Base-by-base conservation (phyloP, 208 protist species). In the Wallacemonas sp. region DNA sequence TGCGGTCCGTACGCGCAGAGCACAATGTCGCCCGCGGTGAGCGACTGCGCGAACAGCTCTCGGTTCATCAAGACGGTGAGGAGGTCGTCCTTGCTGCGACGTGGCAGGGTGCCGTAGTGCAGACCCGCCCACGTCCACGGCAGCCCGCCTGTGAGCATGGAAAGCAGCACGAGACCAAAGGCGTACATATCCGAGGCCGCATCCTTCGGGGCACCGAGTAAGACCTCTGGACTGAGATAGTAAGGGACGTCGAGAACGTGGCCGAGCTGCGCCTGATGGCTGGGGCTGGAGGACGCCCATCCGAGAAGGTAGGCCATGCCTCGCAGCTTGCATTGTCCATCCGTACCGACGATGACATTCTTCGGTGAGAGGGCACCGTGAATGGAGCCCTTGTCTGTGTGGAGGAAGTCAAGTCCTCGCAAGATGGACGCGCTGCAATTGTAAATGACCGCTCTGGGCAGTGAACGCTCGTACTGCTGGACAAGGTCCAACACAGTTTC, bases 381-480 rank as follows among this genome's bases (percentile, higher is more conserved):
- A 30, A 79, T 64, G 32, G 78, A 38, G 38, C 71, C 70, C 12
- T 55, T 61, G 27, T 34, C 62, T 19, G 19, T 65, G 59, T 87
- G 81, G 58, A 87, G 60, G 52, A 79, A 76, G 15, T 87, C 71
- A 29, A 87, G 54, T n/a, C 60, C 73, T 21, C 72, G 70, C 26
- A 83, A 68, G 29, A 72, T 63, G 33, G 73, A 64, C 3, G 77
- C 73, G n/a, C 69, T 66, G 66, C 63, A 87, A 33, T 66, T 58
- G 19, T 69, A 67, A 17, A 74, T 54, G 2, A 71, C 53, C 8
- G 52, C 59, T 10, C 65, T 50, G 6, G 76, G 67, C 2, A 87
- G 57, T 3, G 59, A 36, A n/a, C 68, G 59, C n/a, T 68, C 66
- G 22, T 80, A 87, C 22, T 74, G 72, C 26, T 45, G 48, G 17